Conservation (phyloP, 768 basidiomycete genomes). For the Rhizopogon sp. region DNA sequence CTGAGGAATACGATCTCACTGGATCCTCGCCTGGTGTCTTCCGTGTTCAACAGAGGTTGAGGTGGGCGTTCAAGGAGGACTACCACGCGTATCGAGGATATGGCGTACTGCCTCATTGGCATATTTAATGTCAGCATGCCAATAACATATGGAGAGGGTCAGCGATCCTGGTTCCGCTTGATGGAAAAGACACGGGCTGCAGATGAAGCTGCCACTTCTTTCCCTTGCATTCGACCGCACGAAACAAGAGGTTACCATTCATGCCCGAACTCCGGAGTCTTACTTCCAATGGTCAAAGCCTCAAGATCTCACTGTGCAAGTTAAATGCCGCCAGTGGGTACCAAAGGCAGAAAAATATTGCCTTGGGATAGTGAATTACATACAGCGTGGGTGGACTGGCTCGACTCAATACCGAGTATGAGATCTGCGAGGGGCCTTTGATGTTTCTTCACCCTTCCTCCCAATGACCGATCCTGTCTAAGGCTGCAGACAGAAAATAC, state of each 20-base stretch:
- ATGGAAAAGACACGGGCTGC: no score
- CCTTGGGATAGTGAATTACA: not conserved
- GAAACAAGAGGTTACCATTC: no score
- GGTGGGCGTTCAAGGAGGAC: no score
- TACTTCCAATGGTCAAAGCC: not conserved
- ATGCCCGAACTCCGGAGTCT: no score
- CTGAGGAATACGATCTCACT: no score
- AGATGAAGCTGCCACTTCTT: no score
- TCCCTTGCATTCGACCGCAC: no score
- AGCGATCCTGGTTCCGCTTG: no score
- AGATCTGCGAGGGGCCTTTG: not conserved
- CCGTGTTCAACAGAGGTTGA: not conserved
- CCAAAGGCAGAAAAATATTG: not conserved
- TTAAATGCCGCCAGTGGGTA: not conserved
- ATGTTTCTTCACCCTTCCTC: not conserved
- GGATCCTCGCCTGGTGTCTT: not conserved
- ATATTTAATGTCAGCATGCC: no score
- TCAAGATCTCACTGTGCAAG: not conserved
- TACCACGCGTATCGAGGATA: no score
- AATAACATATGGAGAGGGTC: no score
- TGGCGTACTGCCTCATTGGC: no score
- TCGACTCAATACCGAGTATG: not conserved
- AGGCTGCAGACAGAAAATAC: not conserved
- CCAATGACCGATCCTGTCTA: not conserved
- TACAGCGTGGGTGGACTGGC: not conserved